Percentiles rank a stretch among this genome's conserved stretches.
phyloP scores from a whole-genome alignment of 768 basidiomycete genomes.

The Tricholoma terreum region DNA sequence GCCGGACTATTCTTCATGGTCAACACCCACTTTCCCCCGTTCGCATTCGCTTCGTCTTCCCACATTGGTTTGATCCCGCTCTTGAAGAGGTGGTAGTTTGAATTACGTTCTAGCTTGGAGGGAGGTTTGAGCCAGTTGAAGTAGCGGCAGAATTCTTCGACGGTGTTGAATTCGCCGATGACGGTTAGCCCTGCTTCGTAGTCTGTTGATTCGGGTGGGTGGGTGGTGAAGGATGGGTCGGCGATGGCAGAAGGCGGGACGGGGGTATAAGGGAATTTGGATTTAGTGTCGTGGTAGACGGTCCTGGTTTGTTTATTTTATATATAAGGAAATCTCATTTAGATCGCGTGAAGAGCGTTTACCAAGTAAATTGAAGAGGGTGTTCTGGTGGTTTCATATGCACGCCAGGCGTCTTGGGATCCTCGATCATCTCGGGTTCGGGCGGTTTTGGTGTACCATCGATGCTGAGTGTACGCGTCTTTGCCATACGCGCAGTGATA shows the following conservation, averaged over 20 bases:
- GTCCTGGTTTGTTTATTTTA: slow-evolving; percentile 51
- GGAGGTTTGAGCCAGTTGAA: slow-evolving; percentile 95
- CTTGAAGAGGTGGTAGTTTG: slow-evolving; percentile 96
- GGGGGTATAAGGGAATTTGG: slow-evolving; percentile 60
- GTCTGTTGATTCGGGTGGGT: slow-evolving; percentile 61
- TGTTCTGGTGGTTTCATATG: slow-evolving; percentile 74
- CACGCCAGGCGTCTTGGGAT: slow-evolving; percentile 78
- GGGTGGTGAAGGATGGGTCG: slow-evolving; percentile 29
- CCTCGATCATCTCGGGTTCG: slow-evolving; percentile 75
- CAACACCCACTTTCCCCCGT: slow-evolving; percentile 93
- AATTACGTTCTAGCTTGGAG: slow-evolving; percentile 82
- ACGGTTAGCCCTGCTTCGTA: slow-evolving; percentile 86
- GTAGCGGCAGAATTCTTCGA: slow-evolving; percentile 87
- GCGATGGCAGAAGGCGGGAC: slow-evolving; percentile 33
- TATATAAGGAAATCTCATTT: background rate
- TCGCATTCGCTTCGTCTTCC: slow-evolving; percentile 90
- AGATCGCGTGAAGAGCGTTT: slow-evolving; percentile 2
- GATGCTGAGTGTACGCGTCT: slow-evolving; percentile 61
- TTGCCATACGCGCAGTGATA: slow-evolving; percentile 76
- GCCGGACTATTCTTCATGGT: slow-evolving; percentile 84
- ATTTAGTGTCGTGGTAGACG: slow-evolving; percentile 85
- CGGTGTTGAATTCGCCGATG: slow-evolving; percentile 88
- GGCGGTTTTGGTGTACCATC: slow-evolving; percentile 69
- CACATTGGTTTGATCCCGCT: slow-evolving; percentile 95
- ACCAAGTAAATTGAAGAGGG: slow-evolving; percentile 85